Conservation (phyloP, 768 basidiomycete species). For the Mycena leptocephala region DNA sequence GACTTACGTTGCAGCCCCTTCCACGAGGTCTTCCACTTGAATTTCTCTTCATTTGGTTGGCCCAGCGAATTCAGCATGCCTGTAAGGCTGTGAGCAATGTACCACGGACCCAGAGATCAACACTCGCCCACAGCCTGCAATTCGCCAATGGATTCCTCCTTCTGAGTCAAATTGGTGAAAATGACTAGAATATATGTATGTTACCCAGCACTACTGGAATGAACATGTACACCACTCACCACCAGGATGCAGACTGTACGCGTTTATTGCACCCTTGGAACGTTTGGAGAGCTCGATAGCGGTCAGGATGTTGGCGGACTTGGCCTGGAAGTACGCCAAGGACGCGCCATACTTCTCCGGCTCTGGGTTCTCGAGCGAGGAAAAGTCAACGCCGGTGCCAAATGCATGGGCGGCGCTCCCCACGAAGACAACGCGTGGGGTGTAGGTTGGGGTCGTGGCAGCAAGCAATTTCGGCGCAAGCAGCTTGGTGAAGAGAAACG, state of each 20-base stretch:
- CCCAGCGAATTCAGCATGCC: conserved; percentile 2
- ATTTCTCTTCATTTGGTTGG: background rate
- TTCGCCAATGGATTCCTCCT: background rate
- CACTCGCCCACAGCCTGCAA: background rate
- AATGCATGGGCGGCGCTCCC: background rate
- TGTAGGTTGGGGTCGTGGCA: background rate
- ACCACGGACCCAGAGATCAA: background rate
- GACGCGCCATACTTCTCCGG: background rate
- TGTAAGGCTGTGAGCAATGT: background rate
- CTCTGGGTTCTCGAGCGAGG: background rate
- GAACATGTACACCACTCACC: background rate
- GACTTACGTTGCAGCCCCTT: conserved; percentile 19
- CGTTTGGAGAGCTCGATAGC: conserved; percentile 2
- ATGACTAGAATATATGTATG: conserved; percentile 6
- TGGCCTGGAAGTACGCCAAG: background rate
- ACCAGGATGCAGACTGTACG: conserved; percentile 17
- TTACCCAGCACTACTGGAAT: background rate
- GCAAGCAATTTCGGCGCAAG: background rate
- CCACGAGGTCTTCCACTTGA: conserved; percentile 5
- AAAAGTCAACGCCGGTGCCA: background rate
- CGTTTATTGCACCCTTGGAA: background rate
- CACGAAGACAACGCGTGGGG: background rate
- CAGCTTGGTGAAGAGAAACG: too few relatives aligned
- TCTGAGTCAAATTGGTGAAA: conserved; percentile 9
- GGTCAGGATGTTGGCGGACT: background rate